Evolutionary conservation across 1,139 yeast genomes (phyloP).

Genomic region (Pichia sp.): DNA sequence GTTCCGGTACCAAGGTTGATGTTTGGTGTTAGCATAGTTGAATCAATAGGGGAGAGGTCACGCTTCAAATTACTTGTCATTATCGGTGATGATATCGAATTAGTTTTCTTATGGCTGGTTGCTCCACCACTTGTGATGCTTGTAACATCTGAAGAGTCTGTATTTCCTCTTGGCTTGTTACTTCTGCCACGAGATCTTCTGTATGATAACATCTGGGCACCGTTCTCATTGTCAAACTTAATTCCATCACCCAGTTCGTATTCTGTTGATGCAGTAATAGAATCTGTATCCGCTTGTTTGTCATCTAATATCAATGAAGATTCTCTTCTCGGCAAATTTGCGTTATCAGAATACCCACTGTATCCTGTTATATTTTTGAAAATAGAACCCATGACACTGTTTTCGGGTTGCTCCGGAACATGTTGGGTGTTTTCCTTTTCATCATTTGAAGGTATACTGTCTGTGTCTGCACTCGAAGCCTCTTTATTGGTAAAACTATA

Average conservation of each 20-base stretch:
- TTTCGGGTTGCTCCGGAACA: no score
- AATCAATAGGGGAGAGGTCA: neutral
- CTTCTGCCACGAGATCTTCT: constrained; percentile 36
- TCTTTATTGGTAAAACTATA: neutral
- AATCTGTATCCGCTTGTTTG: no score
- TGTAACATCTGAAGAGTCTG: neutral
- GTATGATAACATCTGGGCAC: constrained; percentile 44
- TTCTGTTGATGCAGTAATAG: neutral
- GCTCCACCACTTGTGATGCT: neutral
- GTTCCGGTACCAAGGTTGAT: constrained; percentile 6
- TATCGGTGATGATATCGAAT: constrained; percentile 19
- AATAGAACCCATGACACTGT: constrained; percentile 3
- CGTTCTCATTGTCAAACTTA: constrained; percentile 19
- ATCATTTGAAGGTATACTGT: neutral
- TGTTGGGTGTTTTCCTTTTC: no score
- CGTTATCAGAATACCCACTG: neutral
- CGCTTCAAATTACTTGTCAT: constrained; percentile 1
- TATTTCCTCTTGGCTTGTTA: constrained; percentile 4
- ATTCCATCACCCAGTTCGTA: constrained; percentile 11
- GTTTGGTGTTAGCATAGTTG: no score
- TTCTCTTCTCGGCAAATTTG: neutral
- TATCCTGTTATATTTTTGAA: constrained; percentile 8
- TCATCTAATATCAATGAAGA: neutral
- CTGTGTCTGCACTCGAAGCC: neutral
- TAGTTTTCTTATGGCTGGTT: constrained; percentile 4